A percentile compares a stretch with the other conserved stretches of the same genome.
phyloP scores from a whole-genome alignment of 805 yeast species.

The Ogataea polymorpha region DNA sequence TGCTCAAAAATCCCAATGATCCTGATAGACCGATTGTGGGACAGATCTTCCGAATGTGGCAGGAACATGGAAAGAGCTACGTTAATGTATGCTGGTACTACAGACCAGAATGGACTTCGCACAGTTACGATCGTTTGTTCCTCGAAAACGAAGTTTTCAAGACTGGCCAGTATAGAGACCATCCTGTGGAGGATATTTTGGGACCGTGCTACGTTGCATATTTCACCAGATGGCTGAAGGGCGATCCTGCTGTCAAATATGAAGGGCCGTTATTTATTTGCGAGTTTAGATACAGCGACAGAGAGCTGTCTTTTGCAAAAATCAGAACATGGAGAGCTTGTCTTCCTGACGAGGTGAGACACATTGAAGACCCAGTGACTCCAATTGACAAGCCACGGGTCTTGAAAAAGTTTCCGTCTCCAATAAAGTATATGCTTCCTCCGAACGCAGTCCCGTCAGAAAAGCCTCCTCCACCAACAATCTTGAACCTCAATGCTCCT shows the following conservation, averaged over 20 bases:
- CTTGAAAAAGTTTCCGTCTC: slow-evolving; percentile 77
- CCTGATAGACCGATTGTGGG: slow-evolving; percentile 87
- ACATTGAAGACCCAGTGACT: slow-evolving; percentile 73
- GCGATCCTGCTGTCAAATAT: slow-evolving; percentile 79
- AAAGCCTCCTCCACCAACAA: slow-evolving; percentile 78
- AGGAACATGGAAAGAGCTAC: slow-evolving; percentile 78
- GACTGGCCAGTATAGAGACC: slow-evolving; percentile 96
- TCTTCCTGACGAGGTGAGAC: slow-evolving; percentile 93
- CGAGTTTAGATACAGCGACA: slow-evolving; percentile 91
- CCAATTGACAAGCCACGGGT: slow-evolving; percentile 64
- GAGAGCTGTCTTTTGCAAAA: slow-evolving; percentile 85
- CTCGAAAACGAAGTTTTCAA: slow-evolving; percentile 94
- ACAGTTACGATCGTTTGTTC: slow-evolving; percentile 82
- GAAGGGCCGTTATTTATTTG: slow-evolving; percentile 90
- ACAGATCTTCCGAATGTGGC: slow-evolving; percentile 92
- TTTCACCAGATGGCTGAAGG: slow-evolving; percentile 91
- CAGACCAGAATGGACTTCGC: slow-evolving; percentile 97
- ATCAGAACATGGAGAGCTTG: slow-evolving; percentile 99
- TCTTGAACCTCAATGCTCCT: slow-evolving; percentile 83
- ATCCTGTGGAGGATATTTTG: slow-evolving; percentile 78
- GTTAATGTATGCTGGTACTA: slow-evolving; percentile 97
- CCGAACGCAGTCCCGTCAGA: slow-evolving; percentile 69
- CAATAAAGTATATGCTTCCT: slow-evolving; percentile 74
- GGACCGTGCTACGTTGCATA: slow-evolving; percentile 95
- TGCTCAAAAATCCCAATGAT: slow-evolving; percentile 84